Evolutionary conservation across 2,329 filamentous ascomycete genomes (phyloP), one percentile per base, ranked within the genome.

Genomic region (Massarina eburnea): DNA sequence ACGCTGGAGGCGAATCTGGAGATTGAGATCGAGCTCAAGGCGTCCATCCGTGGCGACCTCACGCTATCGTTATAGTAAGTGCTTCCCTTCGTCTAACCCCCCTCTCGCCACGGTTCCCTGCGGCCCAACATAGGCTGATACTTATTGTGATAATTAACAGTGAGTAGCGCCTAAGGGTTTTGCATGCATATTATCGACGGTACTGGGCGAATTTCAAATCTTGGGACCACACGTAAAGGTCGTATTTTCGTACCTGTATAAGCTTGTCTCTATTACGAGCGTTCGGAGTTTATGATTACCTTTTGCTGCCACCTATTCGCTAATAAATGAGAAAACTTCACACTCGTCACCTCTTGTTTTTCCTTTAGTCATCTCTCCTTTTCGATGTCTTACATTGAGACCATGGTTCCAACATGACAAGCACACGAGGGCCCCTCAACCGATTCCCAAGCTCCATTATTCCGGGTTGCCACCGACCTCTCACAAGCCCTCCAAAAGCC

Each of bases 1-100:
- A 80, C 84, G 29, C 73, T 94, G 18, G 89, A 91, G 64, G 74
- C 90, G 44, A 91, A 91, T 70, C 76, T 94, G 46, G 89, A 94
- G 56, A 80, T 94, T 39, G 89, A 94, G 70, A 88, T 94, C 51
- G 86, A 90, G 60, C 79, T 94, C 50, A 94, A 94, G 77, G 89
- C 89, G 17, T 85, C 86, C 70, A 91, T 94, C 55, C 84, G 91
- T 60, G 90, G 90, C 63, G 90, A 95, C 73, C 73, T 95, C 54
- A 91, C 88, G 26, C 71, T 94, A 54, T 86, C 84, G 54, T 77
- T 94, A 62, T 82, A 87, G 86, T 89, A 79, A 76, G 82, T 84
- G n/a, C 2, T 32, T 34, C 41, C 35, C 38, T 49, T 41, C 30
- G 15, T 45, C 24, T 38, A 8, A 17, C 41, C 10, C 18, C 18